phyloP scores from a whole-genome alignment of 2,329 filamentous ascomycete species.

The Penicillium sp. region DNA sequence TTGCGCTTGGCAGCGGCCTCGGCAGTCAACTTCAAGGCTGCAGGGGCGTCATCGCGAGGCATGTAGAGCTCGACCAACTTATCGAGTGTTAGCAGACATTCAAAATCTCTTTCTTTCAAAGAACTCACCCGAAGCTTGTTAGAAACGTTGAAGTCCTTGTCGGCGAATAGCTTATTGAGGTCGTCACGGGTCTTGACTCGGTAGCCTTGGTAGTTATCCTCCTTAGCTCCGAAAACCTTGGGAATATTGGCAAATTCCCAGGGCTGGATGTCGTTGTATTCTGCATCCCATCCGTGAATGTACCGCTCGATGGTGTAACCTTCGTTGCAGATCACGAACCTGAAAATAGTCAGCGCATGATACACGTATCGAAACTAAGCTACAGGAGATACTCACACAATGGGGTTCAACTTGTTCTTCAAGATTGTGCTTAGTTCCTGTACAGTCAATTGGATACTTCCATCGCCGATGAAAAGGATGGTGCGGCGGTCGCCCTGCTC shows the following conservation, averaged over 20 bases:
- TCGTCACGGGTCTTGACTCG: constrained; percentile 68
- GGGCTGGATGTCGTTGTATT: constrained; percentile 75
- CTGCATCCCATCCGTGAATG: constrained; percentile 77
- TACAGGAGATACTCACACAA: constrained; percentile 58
- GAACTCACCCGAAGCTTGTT: constrained; percentile 44
- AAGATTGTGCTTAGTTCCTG: constrained; percentile 86
- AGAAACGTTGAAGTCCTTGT: constrained; percentile 61
- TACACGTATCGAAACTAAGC: too few species aligned
- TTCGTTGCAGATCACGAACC: constrained; percentile 80
- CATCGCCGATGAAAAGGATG: constrained; percentile 86
- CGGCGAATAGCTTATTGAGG: constrained; percentile 62
- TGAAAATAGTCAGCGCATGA: constrained; percentile 36
- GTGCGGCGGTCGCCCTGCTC: constrained; percentile 65
- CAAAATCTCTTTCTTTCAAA: background rate
- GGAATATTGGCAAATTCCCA: constrained; percentile 74
- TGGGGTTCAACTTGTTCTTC: constrained; percentile 68
- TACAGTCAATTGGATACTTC: constrained; percentile 78
- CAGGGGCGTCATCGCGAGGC: constrained; percentile 74
- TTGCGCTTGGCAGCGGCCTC: constrained; percentile 70
- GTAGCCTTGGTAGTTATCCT: constrained; percentile 61
- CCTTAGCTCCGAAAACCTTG: constrained; percentile 63
- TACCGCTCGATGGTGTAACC: constrained; percentile 87
- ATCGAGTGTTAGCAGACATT: constrained; percentile 34
- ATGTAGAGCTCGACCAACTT: constrained; percentile 82
- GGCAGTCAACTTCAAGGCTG: constrained; percentile 66